phyloP scores from a whole-genome alignment of 345 rosid species.

The Isatis tinctoria region DNA sequence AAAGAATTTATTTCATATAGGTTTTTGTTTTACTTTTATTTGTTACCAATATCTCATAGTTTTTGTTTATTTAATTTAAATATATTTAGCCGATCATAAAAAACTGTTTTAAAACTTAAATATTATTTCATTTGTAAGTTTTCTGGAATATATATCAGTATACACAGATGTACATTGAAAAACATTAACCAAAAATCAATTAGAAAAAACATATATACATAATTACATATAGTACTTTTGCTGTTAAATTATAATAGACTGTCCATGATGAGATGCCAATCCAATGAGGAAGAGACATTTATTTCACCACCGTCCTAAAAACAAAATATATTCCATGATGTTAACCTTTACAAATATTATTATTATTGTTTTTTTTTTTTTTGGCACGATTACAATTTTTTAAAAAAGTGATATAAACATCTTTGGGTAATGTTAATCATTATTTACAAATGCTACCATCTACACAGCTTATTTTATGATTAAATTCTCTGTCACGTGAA shows the following conservation, averaged over 20 bases:
- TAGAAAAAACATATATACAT: background rate
- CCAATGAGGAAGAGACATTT: constrained; percentile 18
- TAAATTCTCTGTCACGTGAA: constrained; percentile 10
- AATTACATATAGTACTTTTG: background rate
- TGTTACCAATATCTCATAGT: too few species aligned
- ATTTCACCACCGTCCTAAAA: constrained; percentile 16
- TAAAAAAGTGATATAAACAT: background rate
- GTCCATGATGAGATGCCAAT: constrained; percentile 20
- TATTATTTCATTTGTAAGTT: too few species aligned
- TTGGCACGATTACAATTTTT: too few species aligned
- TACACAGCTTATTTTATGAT: background rate
- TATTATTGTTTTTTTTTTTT: too few species aligned
- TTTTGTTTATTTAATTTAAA: too few species aligned
- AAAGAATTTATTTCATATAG: too few species aligned
- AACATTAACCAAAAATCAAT: too few species aligned
- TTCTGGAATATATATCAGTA: too few species aligned
- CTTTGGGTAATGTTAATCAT: background rate
- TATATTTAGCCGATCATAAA: too few species aligned
- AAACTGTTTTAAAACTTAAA: too few species aligned
- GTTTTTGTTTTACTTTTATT: too few species aligned
- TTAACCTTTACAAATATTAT: constrained; percentile 3
- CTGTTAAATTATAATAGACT: background rate
- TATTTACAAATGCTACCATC: background rate
- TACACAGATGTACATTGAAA: too few species aligned
- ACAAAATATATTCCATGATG: constrained; percentile 7